Evolutionary conservation across 1,139 yeast species (phyloP), one percentile per base, ranked within the genome.

Genomic region (Blastobotrys capitulatus): DNA sequence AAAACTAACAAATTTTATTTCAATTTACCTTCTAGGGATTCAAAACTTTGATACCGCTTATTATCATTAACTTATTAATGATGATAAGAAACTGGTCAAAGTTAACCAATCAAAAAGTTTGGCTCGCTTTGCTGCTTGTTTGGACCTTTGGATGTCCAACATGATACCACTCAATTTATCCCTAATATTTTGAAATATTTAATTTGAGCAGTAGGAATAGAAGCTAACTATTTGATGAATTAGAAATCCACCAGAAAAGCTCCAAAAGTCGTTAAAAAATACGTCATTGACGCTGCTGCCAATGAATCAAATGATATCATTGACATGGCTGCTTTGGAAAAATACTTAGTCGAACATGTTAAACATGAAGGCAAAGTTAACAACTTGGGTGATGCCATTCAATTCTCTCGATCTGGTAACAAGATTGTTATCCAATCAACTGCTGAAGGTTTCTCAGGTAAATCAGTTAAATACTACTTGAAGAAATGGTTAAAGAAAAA

Each of bases 401-500:
- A 92, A 59, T 89, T 92, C 65, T 77, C 90, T 69, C 77, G 82
- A 69, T 95, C 88, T 72, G 88, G 86, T 68, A 81, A 82, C 77
- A 78, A 82, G 75, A 73, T 80, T 69, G 89, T 87, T 71, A 83
- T 92, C 68, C 85, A 89, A 76, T 79, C 97, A 63, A 81, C 85
- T 78, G 77, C 95, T 77, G 85, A 88, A 79, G 38, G 25, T 36
- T 92, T 94, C 92, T 89, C 97, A 66, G 99, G 99, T 79, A 92
- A 94, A 81, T 92, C 92, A 95, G 86, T 89, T 76, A 92, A 92
- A 82, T 92, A 90, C 92, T 82, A 92, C 75, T 87, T 97, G 72
- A 92, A 92, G 89, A 90, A 95, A 83, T 92, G 88, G 94, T 87
- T 92, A 78, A 92, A 92, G 96, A 92, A 92, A 88, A 88, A 89